A percentile compares a stretch with the other conserved stretches of the same genome.
Evolutionary conservation across 257 asterid species (phyloP).

Genomic region (Phtheirospermum japonicum): DNA sequence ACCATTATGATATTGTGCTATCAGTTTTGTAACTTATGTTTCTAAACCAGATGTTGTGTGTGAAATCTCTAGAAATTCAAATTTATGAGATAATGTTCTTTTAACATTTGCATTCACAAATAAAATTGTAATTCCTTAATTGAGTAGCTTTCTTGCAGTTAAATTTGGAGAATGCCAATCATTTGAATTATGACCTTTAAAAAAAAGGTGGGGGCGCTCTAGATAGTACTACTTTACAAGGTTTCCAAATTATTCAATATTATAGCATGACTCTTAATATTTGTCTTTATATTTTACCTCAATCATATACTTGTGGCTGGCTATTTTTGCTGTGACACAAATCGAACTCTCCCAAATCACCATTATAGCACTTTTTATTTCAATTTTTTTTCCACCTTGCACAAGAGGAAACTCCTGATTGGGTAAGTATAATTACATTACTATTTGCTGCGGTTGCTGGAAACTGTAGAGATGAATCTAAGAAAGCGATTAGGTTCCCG

Average conservation of each 20-base stretch:
- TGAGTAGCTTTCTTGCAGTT: neutral
- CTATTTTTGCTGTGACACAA: neutral
- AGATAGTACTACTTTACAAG: neutral
- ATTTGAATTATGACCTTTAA: neutral
- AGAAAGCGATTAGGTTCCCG: too few species aligned
- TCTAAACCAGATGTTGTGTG: conserved; percentile 14
- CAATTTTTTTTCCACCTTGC: neutral
- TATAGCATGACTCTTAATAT: neutral
- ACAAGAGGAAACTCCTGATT: neutral
- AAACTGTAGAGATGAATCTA: too few species aligned
- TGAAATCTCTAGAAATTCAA: neutral
- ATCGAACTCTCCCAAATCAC: conserved; percentile 10
- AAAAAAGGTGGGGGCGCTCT: neutral
- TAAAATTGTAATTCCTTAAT: neutral
- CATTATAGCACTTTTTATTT: conserved; percentile 1
- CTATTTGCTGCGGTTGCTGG: too few species aligned
- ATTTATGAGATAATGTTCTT: neutral
- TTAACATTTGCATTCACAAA: neutral
- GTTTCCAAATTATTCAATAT: neutral
- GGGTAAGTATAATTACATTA: neutral
- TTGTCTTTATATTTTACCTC: conserved; percentile 2
- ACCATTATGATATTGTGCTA: conserved; percentile 13
- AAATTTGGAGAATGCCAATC: neutral
- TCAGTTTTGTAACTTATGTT: conserved; percentile 1
- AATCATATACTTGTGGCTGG: neutral